Base-by-base conservation (phyloP, 2,329 filamentous ascomycete species). In the Didymella arachidicola region DNA sequence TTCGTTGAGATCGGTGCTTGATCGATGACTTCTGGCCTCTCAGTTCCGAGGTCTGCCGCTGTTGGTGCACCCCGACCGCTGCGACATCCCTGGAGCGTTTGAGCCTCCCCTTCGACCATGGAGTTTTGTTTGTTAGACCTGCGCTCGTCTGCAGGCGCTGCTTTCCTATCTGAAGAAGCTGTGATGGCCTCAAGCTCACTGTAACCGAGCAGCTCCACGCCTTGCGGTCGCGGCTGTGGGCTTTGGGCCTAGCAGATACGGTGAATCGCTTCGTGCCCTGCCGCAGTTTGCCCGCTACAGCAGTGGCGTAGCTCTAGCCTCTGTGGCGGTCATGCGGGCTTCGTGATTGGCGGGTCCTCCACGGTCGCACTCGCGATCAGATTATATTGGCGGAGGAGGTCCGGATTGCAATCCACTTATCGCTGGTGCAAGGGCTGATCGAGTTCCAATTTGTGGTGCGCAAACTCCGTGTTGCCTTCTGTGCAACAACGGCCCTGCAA, bases 31-130 rank as follows among this genome's bases (percentile, higher is more conserved):
- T 12, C n/a, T 41, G 19, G 38, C 38, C n/a, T 41, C 19, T 25
- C 6, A 19, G 38, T 41, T 25, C 18, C 36, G 36, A 19, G 18
- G 36, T 39, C 5, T 39, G 36, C 36, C 36, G 36, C 36, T 5
- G 19, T 39, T 39, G 36, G 36, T 39, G 36, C 36, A 19, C n/a
- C 19, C n/a, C n/a, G 36, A 39, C 36, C 19, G 36, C 36, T 39
- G 36, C 36, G 38, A 22, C 38, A 39, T 32, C 49, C 55, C 45
- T 49, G 44, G 26, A 32, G 10, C 12, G 4, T 48, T 36, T 26
- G 25, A 49, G 55, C 56, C 50, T 59, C 50, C 45, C 27, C 32
- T 27, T 49, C 14, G 36, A 14, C 22, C 25, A 38, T 25, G n/a
- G 19, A 25, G 18, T 41, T 11, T 14, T 25, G 19, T 41, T 41